Evolutionary conservation across 2,329 filamentous ascomycete species (phyloP), one percentile per base, ranked within the genome.

Genomic region (Coniochaeta hoffmannii): DNA sequence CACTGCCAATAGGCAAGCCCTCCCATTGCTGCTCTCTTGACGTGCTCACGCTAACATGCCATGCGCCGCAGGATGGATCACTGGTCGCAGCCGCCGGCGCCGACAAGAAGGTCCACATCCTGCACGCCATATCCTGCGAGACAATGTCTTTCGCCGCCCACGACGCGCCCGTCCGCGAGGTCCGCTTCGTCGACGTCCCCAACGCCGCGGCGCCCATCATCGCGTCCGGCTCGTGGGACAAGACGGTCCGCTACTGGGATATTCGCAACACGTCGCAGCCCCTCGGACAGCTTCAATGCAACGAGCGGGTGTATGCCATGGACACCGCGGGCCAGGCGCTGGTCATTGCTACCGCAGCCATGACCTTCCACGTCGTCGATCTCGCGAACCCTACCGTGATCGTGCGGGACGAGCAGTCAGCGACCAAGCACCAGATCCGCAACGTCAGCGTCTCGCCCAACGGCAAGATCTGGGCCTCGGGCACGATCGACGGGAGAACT

Each of bases 211-310:
- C 56, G 7, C 62, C 62, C 38, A 58, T 71, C 51, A 50, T 71
- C 53, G 67, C 63, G 31, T 64, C 69, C 8, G 69, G 67, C 12
- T 81, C 78, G 3, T 83, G 79, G 79, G 80, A 83, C 68, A 76
- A 74, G 64, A 82, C 77, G 2, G 71, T 82, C 61, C 77, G 77
- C 63, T 79, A 78, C 68, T 83, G 79, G 79, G 80, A 83, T 64
- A 56, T 81, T 41, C 76, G 80, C 53, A 73, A 75, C 63, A 67
- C 67, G 12, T 71, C 66, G 11, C 55, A 58, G 6, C 70, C 77
- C 9, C 73, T 78, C 54, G 75, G 70, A 22, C 68, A 69, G 15
- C 58, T 82, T 22, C 66, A 71, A 26, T 79, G 76, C 61, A 69
- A 73, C 60, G 78, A 82, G 58, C 76, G 79, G 55, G 71, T 82